Base-by-base conservation (phyloP, 148 eudicot genomes). In the Cornus suecica region DNA sequence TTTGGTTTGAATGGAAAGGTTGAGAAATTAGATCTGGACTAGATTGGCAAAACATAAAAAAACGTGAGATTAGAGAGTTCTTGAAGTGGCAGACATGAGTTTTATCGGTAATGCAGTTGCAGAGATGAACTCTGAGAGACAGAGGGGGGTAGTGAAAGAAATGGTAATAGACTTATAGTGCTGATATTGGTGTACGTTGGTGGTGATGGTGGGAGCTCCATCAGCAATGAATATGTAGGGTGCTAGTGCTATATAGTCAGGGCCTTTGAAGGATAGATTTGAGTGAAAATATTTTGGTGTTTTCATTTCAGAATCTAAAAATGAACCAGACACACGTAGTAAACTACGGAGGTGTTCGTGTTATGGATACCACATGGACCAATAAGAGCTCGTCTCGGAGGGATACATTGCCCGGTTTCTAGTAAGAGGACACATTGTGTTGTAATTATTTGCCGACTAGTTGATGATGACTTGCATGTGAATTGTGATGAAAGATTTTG, bases 21-120 rank as follows among this genome's bases (percentile, higher is more conserved):
- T 37, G 76, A 58, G 62, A 58, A 58, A 58, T 58, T 18, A 72
- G 25, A 69, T 26, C 8, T 41, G 65, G 54, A 20, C 45, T 18
- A 73, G 69, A 37, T 37, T 37, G 56, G 52, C 42, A 10, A 4
- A 37, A 14, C 60, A n/a, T 69, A 11, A 26, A 4, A 60, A 75
- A 52, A 75, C 28, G 14, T 8, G 11, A 27, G 0, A 18, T 27
- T 65, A 62, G 25, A 45, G 65, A 42, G 76, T 41, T 20, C 54
- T 68, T 66, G 45, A 76, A 77, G 80, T 71, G 80, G 87, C 64
- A 69, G 83, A 79, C 76, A 81, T 73, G 76, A 45, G 74, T 73
- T 60, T 65, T 37, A 32, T 73, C 73, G 42, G 81, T 72, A 41
- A 71, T 66, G 31, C 76, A 81, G 32, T 72, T 72, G 73, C 68